Percentiles rank a stretch among this genome's conserved stretches.
Evolutionary conservation across 306 rosid species (phyloP).

Genomic region (Hippophae rhamnoides): DNA sequence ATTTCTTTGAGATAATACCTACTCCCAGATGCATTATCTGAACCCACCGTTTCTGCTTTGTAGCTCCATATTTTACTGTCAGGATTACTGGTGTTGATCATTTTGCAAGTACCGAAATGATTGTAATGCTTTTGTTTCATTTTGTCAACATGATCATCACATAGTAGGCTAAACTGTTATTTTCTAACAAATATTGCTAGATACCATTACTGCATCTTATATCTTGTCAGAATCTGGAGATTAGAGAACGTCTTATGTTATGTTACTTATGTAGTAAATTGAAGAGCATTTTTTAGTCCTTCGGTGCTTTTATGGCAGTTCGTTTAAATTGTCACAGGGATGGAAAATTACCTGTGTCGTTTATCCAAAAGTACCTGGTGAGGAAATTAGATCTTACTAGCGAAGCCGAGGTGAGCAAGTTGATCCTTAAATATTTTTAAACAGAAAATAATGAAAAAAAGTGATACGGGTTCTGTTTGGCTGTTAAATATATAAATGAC

Average conservation of each 20-base stretch:
- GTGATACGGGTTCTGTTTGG: neutral
- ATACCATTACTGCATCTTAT: too few relatives aligned
- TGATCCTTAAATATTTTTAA: neutral
- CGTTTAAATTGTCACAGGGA: conserved; percentile 39
- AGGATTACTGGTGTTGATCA: too few relatives aligned
- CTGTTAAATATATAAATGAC: neutral
- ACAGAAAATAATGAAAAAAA: neutral
- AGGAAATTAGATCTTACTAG: conserved; percentile 52
- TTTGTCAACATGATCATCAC: too few relatives aligned
- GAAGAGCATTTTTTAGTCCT: neutral
- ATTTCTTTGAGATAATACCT: too few relatives aligned
- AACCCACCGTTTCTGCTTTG: too few relatives aligned
- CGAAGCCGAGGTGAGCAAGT: conserved; percentile 55
- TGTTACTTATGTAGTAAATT: neutral
- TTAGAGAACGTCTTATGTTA: neutral
- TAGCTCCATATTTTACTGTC: too few relatives aligned
- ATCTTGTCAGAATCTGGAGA: too few relatives aligned
- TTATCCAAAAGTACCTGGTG: conserved; percentile 50
- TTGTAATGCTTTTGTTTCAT: too few relatives aligned
- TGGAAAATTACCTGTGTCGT: conserved; percentile 50
- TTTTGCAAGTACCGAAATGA: too few relatives aligned
- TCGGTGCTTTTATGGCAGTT: conserved; percentile 11
- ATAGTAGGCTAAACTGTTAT: too few relatives aligned
- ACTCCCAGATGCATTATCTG: too few relatives aligned
- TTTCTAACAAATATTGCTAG: too few relatives aligned